Conservation (phyloP, 106 monocot genomes). For the Acorus calamus region DNA sequence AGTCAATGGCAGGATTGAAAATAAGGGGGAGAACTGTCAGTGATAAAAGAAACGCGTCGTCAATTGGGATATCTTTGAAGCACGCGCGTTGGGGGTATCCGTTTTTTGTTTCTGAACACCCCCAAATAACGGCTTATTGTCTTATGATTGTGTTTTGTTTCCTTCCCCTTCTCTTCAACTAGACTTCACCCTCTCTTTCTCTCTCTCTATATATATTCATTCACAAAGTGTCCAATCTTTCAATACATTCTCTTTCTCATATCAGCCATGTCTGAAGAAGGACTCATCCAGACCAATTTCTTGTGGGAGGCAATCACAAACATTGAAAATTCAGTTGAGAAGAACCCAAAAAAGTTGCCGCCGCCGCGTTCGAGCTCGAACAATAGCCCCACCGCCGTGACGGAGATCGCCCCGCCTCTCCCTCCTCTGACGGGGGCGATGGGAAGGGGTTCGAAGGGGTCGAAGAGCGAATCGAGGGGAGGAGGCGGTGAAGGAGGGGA, state of each 20-base stretch:
- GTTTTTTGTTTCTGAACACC: too few relatives aligned
- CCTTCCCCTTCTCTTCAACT: background rate
- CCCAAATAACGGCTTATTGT: slow-evolving; percentile 22
- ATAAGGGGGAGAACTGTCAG: too few relatives aligned
- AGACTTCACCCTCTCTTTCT: background rate
- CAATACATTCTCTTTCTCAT: too few relatives aligned
- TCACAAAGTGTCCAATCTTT: too few relatives aligned
- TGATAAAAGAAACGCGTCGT: too few relatives aligned
- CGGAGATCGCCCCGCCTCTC: too few relatives aligned
- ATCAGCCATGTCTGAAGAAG: slow-evolving; percentile 3
- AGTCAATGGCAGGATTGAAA: too few relatives aligned
- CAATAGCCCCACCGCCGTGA: background rate
- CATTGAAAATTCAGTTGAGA: slow-evolving; percentile 12
- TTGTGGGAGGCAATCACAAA: slow-evolving; percentile 12
- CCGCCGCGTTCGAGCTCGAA: slow-evolving; percentile 6
- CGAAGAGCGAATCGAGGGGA: slow-evolving; percentile 1
- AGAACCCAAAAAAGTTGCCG: background rate
- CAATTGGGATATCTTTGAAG: too few relatives aligned
- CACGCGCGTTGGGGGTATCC: too few relatives aligned
- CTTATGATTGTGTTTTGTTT: slow-evolving; percentile 43
- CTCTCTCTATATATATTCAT: background rate
- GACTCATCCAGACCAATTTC: background rate
- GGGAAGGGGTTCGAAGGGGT: background rate
- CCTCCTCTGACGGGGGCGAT: background rate
- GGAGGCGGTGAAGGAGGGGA: slow-evolving; percentile 3